These are phyloP conservation scores for Sarocladium kiliense DNA, from an alignment of 2,329 filamentous ascomycete species.

Conservation along the genomic window DNA sequence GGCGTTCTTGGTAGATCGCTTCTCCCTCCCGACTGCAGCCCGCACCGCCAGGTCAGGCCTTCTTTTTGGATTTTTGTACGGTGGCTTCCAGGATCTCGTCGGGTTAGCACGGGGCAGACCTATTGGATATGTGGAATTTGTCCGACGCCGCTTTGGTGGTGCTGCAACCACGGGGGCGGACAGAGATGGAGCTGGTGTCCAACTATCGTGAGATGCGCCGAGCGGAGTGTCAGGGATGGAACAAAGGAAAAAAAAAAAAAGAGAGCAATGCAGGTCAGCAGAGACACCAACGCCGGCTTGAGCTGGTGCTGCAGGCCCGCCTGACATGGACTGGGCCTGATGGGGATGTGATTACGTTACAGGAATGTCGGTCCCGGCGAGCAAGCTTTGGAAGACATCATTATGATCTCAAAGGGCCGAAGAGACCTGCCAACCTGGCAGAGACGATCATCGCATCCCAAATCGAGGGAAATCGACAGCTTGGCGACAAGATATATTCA, in stretches of 20 bases:
- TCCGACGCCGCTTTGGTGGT: slow-evolving; percentile 39
- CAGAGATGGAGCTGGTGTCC: background rate
- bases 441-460: background rate
- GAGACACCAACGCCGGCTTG: slow-evolving; percentile 1
- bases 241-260: background rate
- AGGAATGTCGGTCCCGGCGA: slow-evolving; percentile 1
- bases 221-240: background rate
- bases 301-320: background rate
- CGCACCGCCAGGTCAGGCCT: slow-evolving; percentile 77
- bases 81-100: slow-evolving; percentile 72
- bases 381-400: slow-evolving; percentile 3
- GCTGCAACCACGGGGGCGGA: background rate
- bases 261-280: background rate
- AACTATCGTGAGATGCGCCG: slow-evolving; percentile 1
- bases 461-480: background rate
- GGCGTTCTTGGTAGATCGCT: slow-evolving; percentile 52
- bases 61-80: slow-evolving; percentile 73
- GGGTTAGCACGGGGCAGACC: slow-evolving; percentile 64
- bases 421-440: background rate
- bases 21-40: slow-evolving; percentile 71
- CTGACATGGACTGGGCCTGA: slow-evolving; percentile 5
- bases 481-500: background rate
- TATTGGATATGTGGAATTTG: slow-evolving; percentile 69
- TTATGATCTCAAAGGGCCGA: slow-evolving; percentile 5
- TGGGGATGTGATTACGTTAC: slow-evolving; percentile 8